Percentiles rank a stretch among this genome's conserved stretches.
Conservation (phyloP, 345 rosid genomes). For the Pugionium dolabratum region DNA sequence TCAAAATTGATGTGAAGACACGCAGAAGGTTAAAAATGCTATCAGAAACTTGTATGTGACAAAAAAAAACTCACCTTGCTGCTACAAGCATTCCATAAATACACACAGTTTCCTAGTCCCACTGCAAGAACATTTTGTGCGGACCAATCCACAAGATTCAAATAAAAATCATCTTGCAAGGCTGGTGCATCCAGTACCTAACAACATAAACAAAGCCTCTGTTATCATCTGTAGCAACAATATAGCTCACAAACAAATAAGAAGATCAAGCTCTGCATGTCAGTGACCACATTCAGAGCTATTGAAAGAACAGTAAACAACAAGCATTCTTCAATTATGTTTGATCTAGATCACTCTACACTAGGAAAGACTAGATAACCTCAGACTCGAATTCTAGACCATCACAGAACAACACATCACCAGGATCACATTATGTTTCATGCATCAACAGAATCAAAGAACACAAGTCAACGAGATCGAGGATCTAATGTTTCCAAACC, state of each 20-base stretch:
- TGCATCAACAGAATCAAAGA: not conserved
- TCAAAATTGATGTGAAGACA: not conserved
- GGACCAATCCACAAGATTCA: constrained; percentile 96
- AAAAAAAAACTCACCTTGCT: constrained; percentile 67
- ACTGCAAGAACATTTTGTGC: constrained; percentile 89
- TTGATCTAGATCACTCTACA: constrained; percentile 21
- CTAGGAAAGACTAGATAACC: not conserved
- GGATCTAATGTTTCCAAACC: not conserved
- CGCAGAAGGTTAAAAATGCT: not conserved
- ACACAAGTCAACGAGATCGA: not conserved
- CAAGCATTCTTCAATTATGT: not conserved
- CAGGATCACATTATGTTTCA: constrained; percentile 21
- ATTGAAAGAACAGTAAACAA: not conserved
- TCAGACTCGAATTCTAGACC: constrained; percentile 16
- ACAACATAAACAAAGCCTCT: constrained; percentile 29
- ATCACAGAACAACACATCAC: constrained; percentile 18
- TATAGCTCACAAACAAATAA: constrained; percentile 6
- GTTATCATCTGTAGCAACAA: constrained; percentile 22
- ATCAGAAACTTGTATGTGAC: not conserved
- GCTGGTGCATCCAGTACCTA: constrained; percentile 98
- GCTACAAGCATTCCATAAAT: constrained; percentile 98
- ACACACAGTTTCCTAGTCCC: constrained; percentile 91
- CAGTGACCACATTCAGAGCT: not conserved
- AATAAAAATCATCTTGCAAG: constrained; percentile 94
- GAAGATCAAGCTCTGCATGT: not conserved